Percentiles rank a stretch among this genome's conserved stretches.
Evolutionary conservation across 805 yeast species (phyloP).

Genomic region (Metschnikowia bowlesiae): DNA sequence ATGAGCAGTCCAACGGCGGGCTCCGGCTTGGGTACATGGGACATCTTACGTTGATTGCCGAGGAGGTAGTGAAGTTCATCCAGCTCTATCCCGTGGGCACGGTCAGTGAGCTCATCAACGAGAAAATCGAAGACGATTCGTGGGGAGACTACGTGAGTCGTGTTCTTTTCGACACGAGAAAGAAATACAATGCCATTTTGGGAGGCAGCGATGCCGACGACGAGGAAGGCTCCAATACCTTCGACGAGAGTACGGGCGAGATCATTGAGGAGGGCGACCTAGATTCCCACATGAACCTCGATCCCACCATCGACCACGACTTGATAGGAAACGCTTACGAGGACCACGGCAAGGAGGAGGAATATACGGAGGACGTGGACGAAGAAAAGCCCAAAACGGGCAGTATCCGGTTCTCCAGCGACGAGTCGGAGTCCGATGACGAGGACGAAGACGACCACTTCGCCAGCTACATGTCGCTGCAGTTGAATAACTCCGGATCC

Average conservation of each 20-base stretch:
- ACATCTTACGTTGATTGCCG: conserved; percentile 29
- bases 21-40: conserved; percentile 30
- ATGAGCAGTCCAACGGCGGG: conserved; percentile 24
- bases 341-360: conserved; percentile 22
- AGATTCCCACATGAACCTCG: conserved; percentile 28
- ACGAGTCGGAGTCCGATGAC: conserved; percentile 29
- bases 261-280: conserved; percentile 32
- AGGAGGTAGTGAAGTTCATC: conserved; percentile 28
- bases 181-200: conserved; percentile 87
- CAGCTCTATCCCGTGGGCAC: conserved; percentile 37
- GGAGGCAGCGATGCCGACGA: conserved; percentile 63
- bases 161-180: conserved; percentile 81
- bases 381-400: conserved; percentile 12
- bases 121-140: conserved; percentile 37
- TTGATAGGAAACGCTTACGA: conserved; percentile 24
- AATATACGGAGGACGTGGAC: conserved; percentile 15
- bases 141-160: conserved; percentile 85
- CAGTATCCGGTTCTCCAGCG: conserved; percentile 19
- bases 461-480: conserved; percentile 73
- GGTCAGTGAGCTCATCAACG: conserved; percentile 35
- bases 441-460: conserved; percentile 52
- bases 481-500: conserved; percentile 52
- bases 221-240: conserved; percentile 19
- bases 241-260: conserved; percentile 34
- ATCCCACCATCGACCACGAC: conserved; percentile 28